Evolutionary conservation across 768 basidiomycete species (phyloP).

Genomic region (Tubosaeta brunneosetosa): DNA sequence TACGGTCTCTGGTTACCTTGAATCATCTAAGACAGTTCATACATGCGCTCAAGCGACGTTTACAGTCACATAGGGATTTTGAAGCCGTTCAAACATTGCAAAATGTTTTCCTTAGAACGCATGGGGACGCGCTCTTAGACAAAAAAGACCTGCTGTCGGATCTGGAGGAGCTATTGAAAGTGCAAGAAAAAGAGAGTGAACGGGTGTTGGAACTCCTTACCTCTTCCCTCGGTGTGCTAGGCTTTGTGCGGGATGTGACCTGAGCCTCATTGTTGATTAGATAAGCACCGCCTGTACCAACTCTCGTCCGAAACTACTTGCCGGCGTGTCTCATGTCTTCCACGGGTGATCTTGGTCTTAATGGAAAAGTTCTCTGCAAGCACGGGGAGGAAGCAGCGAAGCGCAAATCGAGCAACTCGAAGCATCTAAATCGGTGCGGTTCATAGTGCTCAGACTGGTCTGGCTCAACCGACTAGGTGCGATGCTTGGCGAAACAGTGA

Average conservation of each 20-base stretch:
- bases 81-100: slow-evolving; percentile 91
- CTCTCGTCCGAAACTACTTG: not conserved
- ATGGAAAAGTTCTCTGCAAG: slow-evolving; percentile 37
- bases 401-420: slow-evolving; percentile 30
- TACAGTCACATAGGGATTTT: slow-evolving; percentile 82
- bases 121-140: slow-evolving; percentile 73
- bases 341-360: slow-evolving; percentile 12
- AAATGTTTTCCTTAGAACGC: slow-evolving; percentile 77
- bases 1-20: slow-evolving; percentile 70
- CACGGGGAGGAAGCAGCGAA: slow-evolving; percentile 31
- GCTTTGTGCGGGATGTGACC: slow-evolving; percentile 68
- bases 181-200: slow-evolving; percentile 74
- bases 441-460: not conserved
- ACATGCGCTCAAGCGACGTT: slow-evolving; percentile 63
- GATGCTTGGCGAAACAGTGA: slow-evolving; percentile 17
- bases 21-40: slow-evolving; percentile 66
- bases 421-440: slow-evolving; percentile 38
- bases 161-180: slow-evolving; percentile 54
- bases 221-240: slow-evolving; percentile 68
- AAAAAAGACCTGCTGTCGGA: slow-evolving; percentile 59
- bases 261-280: slow-evolving; percentile 28
- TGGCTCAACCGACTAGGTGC: not conserved
- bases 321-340: slow-evolving; percentile 14
- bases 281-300: slow-evolving; percentile 14
- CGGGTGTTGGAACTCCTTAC: slow-evolving; percentile 72